These are phyloP conservation scores for Fusarium torreyae DNA, from an alignment of 2,329 filamentous ascomycete genomes.

Conservation along the genomic window DNA sequence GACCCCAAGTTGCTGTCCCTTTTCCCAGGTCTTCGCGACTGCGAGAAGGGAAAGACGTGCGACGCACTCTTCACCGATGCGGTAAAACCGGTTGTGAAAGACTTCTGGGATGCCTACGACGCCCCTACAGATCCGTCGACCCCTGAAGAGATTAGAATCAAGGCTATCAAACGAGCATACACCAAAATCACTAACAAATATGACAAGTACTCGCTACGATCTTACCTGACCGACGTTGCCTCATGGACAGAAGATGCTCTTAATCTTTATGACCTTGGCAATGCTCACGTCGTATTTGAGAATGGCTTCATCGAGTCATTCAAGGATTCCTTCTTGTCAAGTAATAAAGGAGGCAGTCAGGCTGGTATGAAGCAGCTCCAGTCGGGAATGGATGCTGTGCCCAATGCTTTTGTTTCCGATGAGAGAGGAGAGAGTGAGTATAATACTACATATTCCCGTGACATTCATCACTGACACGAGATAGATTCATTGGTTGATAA, in stretches of 20 bases:
- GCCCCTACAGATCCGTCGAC: neutral
- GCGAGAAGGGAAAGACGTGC: neutral
- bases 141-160: neutral
- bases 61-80: constrained; percentile 3
- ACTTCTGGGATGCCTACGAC: neutral
- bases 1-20: neutral
- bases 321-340: neutral
- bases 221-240: neutral
- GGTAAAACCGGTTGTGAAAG: neutral
- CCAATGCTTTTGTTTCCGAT: neutral
- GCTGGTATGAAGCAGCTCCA: neutral
- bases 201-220: neutral
- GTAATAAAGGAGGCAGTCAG: fast-evolving
- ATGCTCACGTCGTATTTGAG: constrained; percentile 5
- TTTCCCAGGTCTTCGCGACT: neutral
- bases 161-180: neutral
- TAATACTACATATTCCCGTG: neutral
- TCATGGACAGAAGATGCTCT: constrained; percentile 3
- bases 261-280: neutral
- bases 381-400: constrained; percentile 1
- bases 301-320: neutral
- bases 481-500: neutral
- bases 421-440: neutral
- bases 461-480: fast-evolving
- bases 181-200: neutral